phyloP scores from a whole-genome alignment of 768 basidiomycete genomes.

The Crucibulum laeve region DNA sequence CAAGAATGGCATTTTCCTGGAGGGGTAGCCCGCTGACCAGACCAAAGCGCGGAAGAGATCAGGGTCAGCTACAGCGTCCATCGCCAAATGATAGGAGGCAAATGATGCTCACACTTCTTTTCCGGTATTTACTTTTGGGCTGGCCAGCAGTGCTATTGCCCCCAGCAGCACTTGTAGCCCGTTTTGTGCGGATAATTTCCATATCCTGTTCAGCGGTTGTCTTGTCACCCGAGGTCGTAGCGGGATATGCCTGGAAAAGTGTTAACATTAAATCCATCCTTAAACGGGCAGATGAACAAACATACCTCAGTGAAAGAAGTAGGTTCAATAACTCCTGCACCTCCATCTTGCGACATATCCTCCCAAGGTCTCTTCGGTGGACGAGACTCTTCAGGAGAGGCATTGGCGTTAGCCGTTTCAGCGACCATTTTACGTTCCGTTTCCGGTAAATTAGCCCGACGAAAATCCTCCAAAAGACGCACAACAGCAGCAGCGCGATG shows the following conservation, averaged over 20 bases:
- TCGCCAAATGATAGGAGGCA: slow-evolving; percentile 5
- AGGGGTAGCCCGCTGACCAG: slow-evolving; percentile 70
- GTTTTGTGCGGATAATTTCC: slow-evolving; percentile 79
- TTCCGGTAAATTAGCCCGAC: slow-evolving; percentile 37
- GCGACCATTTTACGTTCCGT: slow-evolving; percentile 26
- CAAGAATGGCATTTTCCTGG: slow-evolving; percentile 87
- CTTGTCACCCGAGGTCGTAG: slow-evolving; percentile 2
- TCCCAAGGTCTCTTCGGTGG: slow-evolving; percentile 81
- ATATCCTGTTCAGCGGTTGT: slow-evolving; percentile 78
- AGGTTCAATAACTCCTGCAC: slow-evolving; percentile 16
- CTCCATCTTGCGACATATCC: slow-evolving; percentile 53
- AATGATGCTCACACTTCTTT: slow-evolving; percentile 67
- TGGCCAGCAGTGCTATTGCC: slow-evolving; percentile 45
- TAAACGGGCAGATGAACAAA: neutral
- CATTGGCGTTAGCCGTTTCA: slow-evolving; percentile 21
- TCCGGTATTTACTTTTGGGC: slow-evolving; percentile 78
- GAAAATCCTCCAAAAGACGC: slow-evolving; percentile 59
- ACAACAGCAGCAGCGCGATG: slow-evolving; percentile 63
- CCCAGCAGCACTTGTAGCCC: slow-evolving; percentile 66
- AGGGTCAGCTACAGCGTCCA: slow-evolving; percentile 11
- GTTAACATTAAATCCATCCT: neutral
- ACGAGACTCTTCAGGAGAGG: slow-evolving; percentile 45
- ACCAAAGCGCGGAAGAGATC: slow-evolving; percentile 23
- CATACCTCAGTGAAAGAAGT: slow-evolving; percentile 29
- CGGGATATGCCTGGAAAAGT: neutral